phyloP scores from a whole-genome alignment of 2,329 filamentous ascomycete genomes.

The Scedosporium apiospermum region DNA sequence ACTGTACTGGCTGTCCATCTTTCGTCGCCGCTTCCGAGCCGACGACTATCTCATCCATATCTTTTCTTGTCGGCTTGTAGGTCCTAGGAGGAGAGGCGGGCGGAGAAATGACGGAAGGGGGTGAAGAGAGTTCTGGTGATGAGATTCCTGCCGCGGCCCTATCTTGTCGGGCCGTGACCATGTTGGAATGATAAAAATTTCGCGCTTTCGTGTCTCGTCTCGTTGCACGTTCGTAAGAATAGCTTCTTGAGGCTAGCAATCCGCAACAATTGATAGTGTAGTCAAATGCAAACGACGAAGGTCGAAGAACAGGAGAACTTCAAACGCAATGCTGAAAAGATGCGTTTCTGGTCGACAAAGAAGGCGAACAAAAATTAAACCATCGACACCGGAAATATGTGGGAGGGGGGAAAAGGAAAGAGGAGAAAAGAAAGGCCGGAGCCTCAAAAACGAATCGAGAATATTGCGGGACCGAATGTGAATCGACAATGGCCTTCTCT shows the following conservation, averaged over 20 bases:
- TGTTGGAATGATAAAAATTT: background rate
- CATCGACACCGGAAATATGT: no score
- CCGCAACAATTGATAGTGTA: no score
- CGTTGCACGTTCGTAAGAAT: background rate
- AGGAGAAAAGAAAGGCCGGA: no score
- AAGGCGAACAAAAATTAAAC: no score
- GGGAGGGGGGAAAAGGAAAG: no score
- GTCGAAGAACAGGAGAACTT: background rate
- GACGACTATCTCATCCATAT: constrained; percentile 42
- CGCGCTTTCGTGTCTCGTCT: background rate
- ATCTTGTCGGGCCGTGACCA: constrained; percentile 1
- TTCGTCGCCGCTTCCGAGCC: constrained; percentile 26
- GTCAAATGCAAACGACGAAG: no score
- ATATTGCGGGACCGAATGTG: background rate
- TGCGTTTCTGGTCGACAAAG: no score
- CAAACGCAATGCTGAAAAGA: no score
- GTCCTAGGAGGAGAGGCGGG: constrained; percentile 34
- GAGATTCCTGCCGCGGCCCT: constrained; percentile 33
- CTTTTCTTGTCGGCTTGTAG: constrained; percentile 20
- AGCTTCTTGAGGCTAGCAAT: background rate
- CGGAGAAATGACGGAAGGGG: constrained; percentile 40
- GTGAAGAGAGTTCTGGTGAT: constrained; percentile 40
- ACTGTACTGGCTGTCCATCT: constrained; percentile 32
- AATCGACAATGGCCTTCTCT: background rate
- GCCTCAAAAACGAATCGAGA: no score